Percentiles rank a stretch among this genome's conserved stretches.
Conservation (phyloP, 768 basidiomycete species). For the Russula foetens region DNA sequence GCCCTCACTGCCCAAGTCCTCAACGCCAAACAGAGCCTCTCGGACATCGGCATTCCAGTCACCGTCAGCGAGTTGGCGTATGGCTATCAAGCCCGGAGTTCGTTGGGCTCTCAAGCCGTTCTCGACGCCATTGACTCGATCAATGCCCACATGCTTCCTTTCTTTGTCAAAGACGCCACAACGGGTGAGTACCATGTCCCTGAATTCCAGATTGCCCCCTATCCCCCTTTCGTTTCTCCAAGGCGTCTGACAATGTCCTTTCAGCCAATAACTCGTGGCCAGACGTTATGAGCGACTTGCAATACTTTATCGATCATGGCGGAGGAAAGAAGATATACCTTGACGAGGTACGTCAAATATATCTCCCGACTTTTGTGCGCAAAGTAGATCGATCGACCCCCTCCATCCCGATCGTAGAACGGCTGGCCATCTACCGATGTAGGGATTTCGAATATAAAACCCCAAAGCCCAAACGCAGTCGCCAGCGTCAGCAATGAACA, state of each 20-base stretch:
- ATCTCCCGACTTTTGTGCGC: not conserved
- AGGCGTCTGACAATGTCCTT: not conserved
- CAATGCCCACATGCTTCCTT: constrained; percentile 62
- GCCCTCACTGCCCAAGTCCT: constrained; percentile 43
- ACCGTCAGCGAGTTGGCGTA: constrained; percentile 39
- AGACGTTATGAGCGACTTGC: constrained; percentile 44
- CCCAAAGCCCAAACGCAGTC: constrained; percentile 57
- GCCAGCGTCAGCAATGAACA: constrained; percentile 30
- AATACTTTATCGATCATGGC: constrained; percentile 57
- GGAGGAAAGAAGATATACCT: constrained; percentile 68
- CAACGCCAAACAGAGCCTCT: constrained; percentile 39
- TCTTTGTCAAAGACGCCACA: constrained; percentile 50
- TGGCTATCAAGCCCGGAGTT: constrained; percentile 37
- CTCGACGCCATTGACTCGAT: constrained; percentile 54
- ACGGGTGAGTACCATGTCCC: constrained; percentile 33
- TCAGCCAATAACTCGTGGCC: constrained; percentile 54
- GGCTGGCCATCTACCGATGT: constrained; percentile 65
- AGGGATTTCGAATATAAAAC: constrained; percentile 40
- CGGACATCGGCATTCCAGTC: constrained; percentile 47
- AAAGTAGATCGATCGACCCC: not conserved
- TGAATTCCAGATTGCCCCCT: not conserved
- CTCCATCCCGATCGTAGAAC: constrained; percentile 38
- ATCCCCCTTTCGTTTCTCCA: not conserved
- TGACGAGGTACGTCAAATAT: constrained; percentile 40
- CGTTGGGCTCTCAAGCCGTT: constrained; percentile 39